Base-by-base conservation (phyloP, 805 yeast genomes). In the Cephaloascus fragrans region DNA sequence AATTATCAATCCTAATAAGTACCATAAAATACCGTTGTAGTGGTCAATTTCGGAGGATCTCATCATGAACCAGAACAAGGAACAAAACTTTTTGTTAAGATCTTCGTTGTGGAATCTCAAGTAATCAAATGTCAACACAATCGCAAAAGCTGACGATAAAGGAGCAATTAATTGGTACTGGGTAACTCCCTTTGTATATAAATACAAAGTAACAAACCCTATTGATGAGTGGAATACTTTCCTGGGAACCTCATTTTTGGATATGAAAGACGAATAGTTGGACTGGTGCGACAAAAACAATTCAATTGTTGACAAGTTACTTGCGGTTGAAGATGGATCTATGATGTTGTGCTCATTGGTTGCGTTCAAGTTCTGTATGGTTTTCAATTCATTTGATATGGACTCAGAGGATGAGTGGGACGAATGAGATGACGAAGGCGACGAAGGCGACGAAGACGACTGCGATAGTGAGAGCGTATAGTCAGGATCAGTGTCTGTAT, bases 1-100 rank as follows among this genome's bases (percentile, higher is more conserved):
- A 45, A 86, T 62, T 19, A 77, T 63, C 35, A 87, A 62, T 4
- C 98, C 98, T 2, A 83, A 65, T 31, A 88, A 62, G 56, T 87
- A 93, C 83, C 88, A 93, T 37, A 87, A 71, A 8, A 83, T 88
- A 6, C 98, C 98, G 55, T 93, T 93, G 50, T 73, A 78, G 26
- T 57, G 49, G 42, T 78, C 61, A 31, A 82, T 72, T 57, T 93
- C 98, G 39, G 70, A 71, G 46, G 85, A 87, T 47, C 98, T 75
- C 83, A 93, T 87, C 38, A 93, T 59, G 37, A 82, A 79, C 43
- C 96, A 95, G 39, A 84, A 77, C 4, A 62, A 61, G 32, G 70
- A 68, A 53, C 88, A 80, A 44, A 90, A 82, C 8, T 69, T 48
- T 37, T 66, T 61, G 58, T 93, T 90, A 55, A 88, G 70, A n/a